Conservation (phyloP, 1,284 basidiomycete species). For the Melanopsichium pennsylvanicum region DNA sequence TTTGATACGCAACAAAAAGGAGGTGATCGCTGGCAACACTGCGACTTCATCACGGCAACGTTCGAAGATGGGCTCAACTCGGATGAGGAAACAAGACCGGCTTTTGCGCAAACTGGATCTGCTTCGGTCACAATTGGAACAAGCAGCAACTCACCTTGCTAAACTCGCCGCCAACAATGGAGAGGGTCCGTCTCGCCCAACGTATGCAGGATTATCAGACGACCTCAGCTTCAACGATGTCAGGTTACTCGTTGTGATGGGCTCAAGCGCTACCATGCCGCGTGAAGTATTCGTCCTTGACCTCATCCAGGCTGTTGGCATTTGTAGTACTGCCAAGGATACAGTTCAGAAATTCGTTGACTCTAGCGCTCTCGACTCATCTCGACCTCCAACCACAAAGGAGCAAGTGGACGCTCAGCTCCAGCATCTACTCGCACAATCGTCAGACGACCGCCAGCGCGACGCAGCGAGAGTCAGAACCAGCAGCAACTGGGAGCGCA, state of each 20-base stretch:
- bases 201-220: not conserved
- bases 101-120: conserved; percentile 25
- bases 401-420: no score
- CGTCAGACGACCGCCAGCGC: conserved; percentile 13
- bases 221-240: conserved; percentile 6
- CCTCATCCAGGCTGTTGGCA: conserved; percentile 16
- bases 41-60: not conserved
- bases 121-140: conserved; percentile 13
- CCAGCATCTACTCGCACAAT: not conserved
- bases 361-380: not conserved
- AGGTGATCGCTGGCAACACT: not conserved
- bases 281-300: conserved; percentile 31
- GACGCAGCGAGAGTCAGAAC: conserved; percentile 36
- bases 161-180: conserved; percentile 12
- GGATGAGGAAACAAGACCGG: conserved; percentile 10
- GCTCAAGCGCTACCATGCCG: conserved; percentile 30
- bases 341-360: not conserved
- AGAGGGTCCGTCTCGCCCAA: conserved; percentile 17
- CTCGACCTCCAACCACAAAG: no score
- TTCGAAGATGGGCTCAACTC: conserved; percentile 3
- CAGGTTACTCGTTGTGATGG: conserved; percentile 29
- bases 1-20: conserved; percentile 11
- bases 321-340: not conserved
- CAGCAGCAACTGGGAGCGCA: conserved; percentile 46
- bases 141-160: conserved; percentile 11